These are phyloP conservation scores for Eragrostis tef DNA, from an alignment of 202 grass and related monocot species.

Conservation along the genomic window DNA sequence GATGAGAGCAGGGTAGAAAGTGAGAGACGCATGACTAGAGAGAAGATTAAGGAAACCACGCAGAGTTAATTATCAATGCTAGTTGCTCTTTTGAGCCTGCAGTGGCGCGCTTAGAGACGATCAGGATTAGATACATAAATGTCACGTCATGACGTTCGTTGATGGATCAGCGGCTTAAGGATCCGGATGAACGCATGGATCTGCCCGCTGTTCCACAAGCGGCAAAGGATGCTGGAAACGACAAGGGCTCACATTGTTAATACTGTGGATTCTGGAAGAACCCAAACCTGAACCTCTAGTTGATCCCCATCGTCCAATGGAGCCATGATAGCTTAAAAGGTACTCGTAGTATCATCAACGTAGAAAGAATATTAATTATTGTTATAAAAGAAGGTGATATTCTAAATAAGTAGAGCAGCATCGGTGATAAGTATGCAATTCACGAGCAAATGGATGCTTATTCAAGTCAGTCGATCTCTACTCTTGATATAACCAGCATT, in stretches of 20 bases:
- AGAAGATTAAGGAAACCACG: neutral
- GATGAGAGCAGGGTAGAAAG: neutral
- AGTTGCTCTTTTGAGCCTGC: neutral
- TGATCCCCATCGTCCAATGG: neutral
- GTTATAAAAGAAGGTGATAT: neutral
- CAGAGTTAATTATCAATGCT: neutral
- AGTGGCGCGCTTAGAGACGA: neutral
- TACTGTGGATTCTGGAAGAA: neutral
- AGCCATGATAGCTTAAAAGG: no score
- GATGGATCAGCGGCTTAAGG: neutral
- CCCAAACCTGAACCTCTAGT: neutral
- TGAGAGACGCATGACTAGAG: neutral
- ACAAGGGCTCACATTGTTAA: neutral
- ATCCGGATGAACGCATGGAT: neutral
- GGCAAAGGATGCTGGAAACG: slow-evolving; percentile 9
- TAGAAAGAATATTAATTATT: no score
- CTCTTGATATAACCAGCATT: no score
- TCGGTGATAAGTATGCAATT: no score
- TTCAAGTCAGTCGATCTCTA: no score
- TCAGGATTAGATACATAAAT: slow-evolving; percentile 20
- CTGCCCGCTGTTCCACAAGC: slow-evolving; percentile 10
- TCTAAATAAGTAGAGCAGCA: no score
- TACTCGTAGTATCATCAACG: no score
- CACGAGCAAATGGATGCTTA: no score
- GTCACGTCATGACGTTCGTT: slow-evolving; percentile 4